Evolutionary conservation across 2,329 filamentous ascomycete genomes (phyloP).

Genomic region (Fonsecaea nubica): DNA sequence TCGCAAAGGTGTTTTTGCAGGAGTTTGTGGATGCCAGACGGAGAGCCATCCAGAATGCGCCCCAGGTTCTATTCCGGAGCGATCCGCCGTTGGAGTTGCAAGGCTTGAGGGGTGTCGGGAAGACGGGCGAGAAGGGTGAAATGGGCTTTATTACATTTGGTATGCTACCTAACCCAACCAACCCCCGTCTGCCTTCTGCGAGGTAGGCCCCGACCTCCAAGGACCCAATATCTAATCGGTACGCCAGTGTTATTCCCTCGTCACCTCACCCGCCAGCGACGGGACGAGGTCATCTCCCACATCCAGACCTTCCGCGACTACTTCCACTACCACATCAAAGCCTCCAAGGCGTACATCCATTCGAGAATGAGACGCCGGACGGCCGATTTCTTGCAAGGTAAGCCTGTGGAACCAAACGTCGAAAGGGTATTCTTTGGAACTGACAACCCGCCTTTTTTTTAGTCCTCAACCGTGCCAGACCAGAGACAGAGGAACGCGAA

Average conservation of each 20-base stretch:
- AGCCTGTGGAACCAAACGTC: conserved; percentile 40
- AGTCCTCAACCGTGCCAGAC: conserved; percentile 95
- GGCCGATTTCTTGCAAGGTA: conserved; percentile 96
- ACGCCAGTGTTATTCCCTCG: conserved; percentile 91
- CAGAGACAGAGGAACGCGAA: conserved; percentile 96
- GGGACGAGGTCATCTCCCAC: conserved; percentile 95
- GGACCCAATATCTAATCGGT: no score
- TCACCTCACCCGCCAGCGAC: conserved; percentile 86
- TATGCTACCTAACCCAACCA: conserved; percentile 52
- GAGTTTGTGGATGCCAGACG: conserved; percentile 97
- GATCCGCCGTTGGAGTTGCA: conserved; percentile 92
- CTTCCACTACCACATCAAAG: conserved; percentile 99
- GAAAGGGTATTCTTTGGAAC: neutral
- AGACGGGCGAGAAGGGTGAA: conserved; percentile 74
- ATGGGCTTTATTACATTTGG: conserved; percentile 98
- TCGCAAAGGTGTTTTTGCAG: conserved; percentile 97
- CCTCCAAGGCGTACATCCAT: conserved; percentile 98
- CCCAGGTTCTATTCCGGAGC: conserved; percentile 94
- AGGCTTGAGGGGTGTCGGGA: conserved; percentile 79
- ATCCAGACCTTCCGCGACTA: conserved; percentile 99
- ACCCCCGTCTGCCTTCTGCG: conserved; percentile 31
- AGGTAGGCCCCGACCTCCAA: neutral
- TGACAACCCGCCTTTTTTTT: conserved; percentile 21
- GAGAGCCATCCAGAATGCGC: conserved; percentile 96
- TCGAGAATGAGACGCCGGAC: conserved; percentile 97